Base-by-base conservation (phyloP, 192 early-diverging fungal species). In the Coemansia reversa region DNA sequence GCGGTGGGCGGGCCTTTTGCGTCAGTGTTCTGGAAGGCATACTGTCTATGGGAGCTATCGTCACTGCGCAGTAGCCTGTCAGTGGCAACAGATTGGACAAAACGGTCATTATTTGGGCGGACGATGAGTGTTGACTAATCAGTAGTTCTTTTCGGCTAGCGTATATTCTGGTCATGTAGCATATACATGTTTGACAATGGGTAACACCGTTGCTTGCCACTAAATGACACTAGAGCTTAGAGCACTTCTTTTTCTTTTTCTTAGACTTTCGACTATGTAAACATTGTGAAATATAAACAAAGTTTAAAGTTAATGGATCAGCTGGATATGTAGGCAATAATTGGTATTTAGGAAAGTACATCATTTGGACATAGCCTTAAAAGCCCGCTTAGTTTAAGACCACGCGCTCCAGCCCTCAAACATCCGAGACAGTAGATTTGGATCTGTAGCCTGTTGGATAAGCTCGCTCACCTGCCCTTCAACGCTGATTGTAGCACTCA, bases 31-130 rank as follows among this genome's bases (percentile, higher is more conserved):
- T 90, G 88, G 90, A 84, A 89, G 66, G 85, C 86, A n/a, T 89
- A 86, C 49, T 90, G 88, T 63, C 71, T 91, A 24, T 87, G 84
- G 73, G 89, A 89, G 75, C 84, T 95, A 48, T 95, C 92, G 72
- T 90, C 92, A 16, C 75, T 90, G 45, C 86, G 93, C 67, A 97
- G 95, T 85, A 80, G 88, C 61, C 61, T 85, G 58, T 85, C 93
- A 60, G 95, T 97, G 24, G 85, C 89, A 29, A 91, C 89, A 33
- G 95, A 97, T 75, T 97, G 95, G 94, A 81, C 77, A 52, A 95
- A 94, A 82, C 90, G 91, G 74, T 88, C 83, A 6, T 51, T 92
- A 19, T 95, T 95, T 85, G 95, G 95, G 20, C 87, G 93, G 55
- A 92, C 94, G 62, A 93, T 97, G 59, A 86, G 86, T 59, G 84